phyloP scores from a whole-genome alignment of 1,139 yeast species.

The Taphrina confusa region DNA sequence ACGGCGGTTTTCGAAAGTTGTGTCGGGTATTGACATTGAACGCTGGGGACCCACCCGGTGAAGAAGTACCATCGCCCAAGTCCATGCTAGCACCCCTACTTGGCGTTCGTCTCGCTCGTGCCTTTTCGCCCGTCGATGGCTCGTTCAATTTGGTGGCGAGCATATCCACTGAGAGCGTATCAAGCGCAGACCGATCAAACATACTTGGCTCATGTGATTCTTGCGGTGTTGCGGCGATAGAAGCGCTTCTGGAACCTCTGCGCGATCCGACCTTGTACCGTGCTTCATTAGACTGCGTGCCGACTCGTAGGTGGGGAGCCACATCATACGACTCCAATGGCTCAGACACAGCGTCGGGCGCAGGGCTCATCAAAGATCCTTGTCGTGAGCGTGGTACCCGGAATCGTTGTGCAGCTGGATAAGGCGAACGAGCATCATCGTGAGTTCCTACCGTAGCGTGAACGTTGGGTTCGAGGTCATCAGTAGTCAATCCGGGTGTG shows the following conservation, averaged over 20 bases:
- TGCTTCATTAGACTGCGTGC: slow-evolving; percentile 30
- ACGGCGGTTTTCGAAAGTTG: slow-evolving; percentile 29
- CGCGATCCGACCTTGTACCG: slow-evolving; percentile 31
- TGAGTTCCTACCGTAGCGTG: slow-evolving; percentile 19
- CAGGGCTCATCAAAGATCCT: slow-evolving; percentile 11
- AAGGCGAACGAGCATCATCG: slow-evolving; percentile 20
- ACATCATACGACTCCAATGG: slow-evolving; percentile 24
- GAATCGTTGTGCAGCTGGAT: slow-evolving; percentile 28
- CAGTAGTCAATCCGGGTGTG: background rate
- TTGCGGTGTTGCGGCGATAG: slow-evolving; percentile 17
- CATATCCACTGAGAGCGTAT: slow-evolving; percentile 17
- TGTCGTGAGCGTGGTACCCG: slow-evolving; percentile 29
- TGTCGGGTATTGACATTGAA: slow-evolving; percentile 31
- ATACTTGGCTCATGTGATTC: slow-evolving; percentile 6
- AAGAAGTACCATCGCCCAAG: slow-evolving; percentile 12
- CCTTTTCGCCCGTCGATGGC: slow-evolving; percentile 23
- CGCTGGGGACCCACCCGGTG: slow-evolving; percentile 23
- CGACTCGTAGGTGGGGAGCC: slow-evolving; percentile 32
- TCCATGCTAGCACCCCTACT: slow-evolving; percentile 26
- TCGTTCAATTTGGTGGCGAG: slow-evolving; percentile 19
- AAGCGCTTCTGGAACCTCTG: slow-evolving; percentile 19
- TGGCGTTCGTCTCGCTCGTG: slow-evolving; percentile 16
- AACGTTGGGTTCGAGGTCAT: slow-evolving; percentile 18
- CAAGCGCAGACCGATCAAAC: slow-evolving; percentile 27
- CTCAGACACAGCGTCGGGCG: slow-evolving; percentile 12